A percentile compares a stretch with the other conserved stretches of the same genome.
Conservation (phyloP, 176 grass and related monocot species). For the Pharus latifolius region DNA sequence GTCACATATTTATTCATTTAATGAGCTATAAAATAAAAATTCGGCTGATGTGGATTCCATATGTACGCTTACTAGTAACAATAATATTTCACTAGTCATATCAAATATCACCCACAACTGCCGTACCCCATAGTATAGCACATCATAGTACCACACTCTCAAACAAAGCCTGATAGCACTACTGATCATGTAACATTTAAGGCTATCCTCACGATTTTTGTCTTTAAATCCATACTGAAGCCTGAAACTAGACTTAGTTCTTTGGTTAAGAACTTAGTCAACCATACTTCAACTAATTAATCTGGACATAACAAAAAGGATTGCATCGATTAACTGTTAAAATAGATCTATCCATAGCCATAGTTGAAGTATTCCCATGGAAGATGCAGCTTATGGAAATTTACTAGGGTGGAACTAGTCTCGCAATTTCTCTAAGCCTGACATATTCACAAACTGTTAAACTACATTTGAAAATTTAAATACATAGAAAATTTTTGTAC, state of each 20-base stretch:
- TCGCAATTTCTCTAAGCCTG: background rate
- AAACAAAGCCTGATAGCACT: no score
- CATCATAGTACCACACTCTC: no score
- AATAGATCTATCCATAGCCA: background rate
- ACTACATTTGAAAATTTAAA: background rate
- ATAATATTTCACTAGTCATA: no score
- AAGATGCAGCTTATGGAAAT: background rate
- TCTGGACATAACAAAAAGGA: background rate
- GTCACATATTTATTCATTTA: no score
- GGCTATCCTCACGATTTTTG: background rate
- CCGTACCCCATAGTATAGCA: no score
- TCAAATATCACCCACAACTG: no score
- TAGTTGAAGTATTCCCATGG: background rate
- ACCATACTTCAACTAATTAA: background rate
- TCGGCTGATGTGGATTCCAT: no score
- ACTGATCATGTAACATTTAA: no score
- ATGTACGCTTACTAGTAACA: no score
- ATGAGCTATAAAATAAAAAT: no score
- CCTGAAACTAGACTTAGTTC: background rate
- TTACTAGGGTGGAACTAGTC: background rate
- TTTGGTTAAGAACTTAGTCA: background rate
- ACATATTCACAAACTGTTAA: background rate
- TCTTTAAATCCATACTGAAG: background rate
- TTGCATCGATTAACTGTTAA: background rate
- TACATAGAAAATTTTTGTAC: background rate